These are phyloP conservation scores for Pestalotiopsis sp. DNA, from an alignment of 2,329 filamentous ascomycete genomes.

Conservation along the genomic window DNA sequence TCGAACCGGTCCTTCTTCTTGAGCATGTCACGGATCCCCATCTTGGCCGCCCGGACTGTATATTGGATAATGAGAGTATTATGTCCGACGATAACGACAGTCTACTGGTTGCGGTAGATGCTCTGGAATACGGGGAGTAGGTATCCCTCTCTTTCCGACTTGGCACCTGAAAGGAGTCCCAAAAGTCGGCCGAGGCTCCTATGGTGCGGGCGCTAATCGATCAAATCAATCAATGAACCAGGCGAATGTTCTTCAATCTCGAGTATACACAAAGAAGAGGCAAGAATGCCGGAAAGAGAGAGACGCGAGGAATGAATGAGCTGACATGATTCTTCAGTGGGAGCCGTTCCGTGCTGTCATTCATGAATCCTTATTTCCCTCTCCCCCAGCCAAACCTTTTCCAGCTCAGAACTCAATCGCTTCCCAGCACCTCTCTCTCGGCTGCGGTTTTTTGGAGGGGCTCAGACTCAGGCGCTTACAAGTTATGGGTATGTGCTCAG, in stretches of 20 bases:
- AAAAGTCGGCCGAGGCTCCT: not conserved
- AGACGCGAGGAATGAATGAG: not conserved
- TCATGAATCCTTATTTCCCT: not conserved
- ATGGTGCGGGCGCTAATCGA: not conserved
- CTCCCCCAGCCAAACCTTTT: not conserved
- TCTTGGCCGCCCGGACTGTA: slow-evolving; percentile 24
- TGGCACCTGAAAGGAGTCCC: not conserved
- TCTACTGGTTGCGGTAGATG: not conserved
- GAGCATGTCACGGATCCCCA: slow-evolving; percentile 55
- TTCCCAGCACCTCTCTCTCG: no score
- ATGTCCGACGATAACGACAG: not conserved
- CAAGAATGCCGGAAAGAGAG: not conserved
- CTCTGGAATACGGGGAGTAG: not conserved
- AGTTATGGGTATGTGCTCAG: no score
- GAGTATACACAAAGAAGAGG: slow-evolving; percentile 5
- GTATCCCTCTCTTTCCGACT: not conserved
- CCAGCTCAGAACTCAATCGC: not conserved
- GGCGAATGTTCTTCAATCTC: not conserved
- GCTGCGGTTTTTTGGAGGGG: no score
- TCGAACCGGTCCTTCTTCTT: slow-evolving; percentile 54
- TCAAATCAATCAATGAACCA: not conserved
- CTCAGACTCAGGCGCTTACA: no score
- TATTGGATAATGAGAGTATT: not conserved
- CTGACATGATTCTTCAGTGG: not conserved
- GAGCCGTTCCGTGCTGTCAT: not conserved